Evolutionary conservation across 129 eudicot genomes (phyloP).

Genomic region (Centella asiatica): DNA sequence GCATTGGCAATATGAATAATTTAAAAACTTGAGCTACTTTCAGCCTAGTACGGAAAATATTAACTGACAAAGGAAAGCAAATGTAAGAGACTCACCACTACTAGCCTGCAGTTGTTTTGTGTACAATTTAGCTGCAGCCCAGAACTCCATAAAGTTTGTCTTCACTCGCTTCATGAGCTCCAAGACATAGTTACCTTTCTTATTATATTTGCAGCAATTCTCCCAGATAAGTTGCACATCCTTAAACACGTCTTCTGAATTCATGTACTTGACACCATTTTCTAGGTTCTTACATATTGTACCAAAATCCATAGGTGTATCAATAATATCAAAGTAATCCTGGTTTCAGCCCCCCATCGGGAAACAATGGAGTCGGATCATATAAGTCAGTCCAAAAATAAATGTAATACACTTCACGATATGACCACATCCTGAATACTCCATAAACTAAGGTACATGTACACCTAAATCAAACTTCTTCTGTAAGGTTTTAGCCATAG

Average conservation of each 20-base stretch:
- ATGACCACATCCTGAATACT: too few species aligned
- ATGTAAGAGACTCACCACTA: conserved; percentile 23
- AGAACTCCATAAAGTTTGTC: conserved; percentile 47
- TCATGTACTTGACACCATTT: conserved; percentile 65
- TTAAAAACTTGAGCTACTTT: too few species aligned
- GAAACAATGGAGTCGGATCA: too few species aligned
- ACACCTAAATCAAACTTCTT: too few species aligned
- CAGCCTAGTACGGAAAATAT: neutral
- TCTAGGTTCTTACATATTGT: conserved; percentile 75
- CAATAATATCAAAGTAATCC: conserved; percentile 84
- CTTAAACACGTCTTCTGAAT: conserved; percentile 59
- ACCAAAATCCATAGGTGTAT: conserved; percentile 92
- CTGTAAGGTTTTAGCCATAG: too few species aligned
- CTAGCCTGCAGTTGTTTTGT: conserved; percentile 26
- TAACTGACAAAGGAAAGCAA: neutral
- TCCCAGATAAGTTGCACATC: conserved; percentile 76
- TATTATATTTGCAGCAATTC: conserved; percentile 68
- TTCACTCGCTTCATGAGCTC: conserved; percentile 70
- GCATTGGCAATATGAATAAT: too few species aligned
- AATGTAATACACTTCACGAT: too few species aligned
- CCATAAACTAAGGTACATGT: too few species aligned
- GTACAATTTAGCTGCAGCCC: conserved; percentile 55
- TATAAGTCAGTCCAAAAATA: neutral
- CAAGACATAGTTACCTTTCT: conserved; percentile 66
- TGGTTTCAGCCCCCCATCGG: conserved; percentile 22